Evolutionary conservation across 331 rosid species (phyloP), one percentile per base, ranked within the genome.

Genomic region (Phaseolus coccineus): DNA sequence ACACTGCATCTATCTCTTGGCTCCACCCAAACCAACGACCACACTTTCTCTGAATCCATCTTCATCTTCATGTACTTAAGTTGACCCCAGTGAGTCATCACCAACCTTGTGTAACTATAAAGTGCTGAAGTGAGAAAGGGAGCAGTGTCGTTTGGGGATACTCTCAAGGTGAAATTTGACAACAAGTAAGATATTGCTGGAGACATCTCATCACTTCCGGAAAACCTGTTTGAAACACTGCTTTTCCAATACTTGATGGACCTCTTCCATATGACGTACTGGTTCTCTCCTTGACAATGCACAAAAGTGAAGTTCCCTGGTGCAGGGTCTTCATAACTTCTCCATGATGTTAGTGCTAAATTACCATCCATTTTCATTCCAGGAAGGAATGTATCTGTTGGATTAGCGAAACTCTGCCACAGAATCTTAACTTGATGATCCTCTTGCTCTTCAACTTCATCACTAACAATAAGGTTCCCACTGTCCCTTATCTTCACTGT

Each of bases 1-100:
- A 88, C 90, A 62, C 93, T 88, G 85, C 97, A 91, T 52, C 89
- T 83, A 55, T 93, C 96, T 79, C 94, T 73, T 8, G 93, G 96
- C 77, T 88, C 93, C 8, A 78, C 87, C 94, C 97, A 89, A 52
- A 93, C 81, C 57, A 85, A 28, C 57, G 84, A 89, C 96, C 91
- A 93, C 51, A 70, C 72, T 75, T 73, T 85, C 72, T 89, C 73
- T 48, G 87, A 65, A 51, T 85, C 90, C 89, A 87, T 78, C 83
- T 85, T 61, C 89, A 87, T 78, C 83, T 85, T 61, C 58, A 87
- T 64, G 72, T 87, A 81, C 87, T 73, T 81, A 79, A 91, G 86
- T 66, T 93, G 96, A 39, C 97, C 97, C 1, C 80, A 88, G 55
- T 76, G 74, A 64, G 81, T 88, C 91, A 93, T 83, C 4, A 93